Evolutionary conservation across 306 rosid genomes (phyloP).

Genomic region (Pterocarpus santalinus): DNA sequence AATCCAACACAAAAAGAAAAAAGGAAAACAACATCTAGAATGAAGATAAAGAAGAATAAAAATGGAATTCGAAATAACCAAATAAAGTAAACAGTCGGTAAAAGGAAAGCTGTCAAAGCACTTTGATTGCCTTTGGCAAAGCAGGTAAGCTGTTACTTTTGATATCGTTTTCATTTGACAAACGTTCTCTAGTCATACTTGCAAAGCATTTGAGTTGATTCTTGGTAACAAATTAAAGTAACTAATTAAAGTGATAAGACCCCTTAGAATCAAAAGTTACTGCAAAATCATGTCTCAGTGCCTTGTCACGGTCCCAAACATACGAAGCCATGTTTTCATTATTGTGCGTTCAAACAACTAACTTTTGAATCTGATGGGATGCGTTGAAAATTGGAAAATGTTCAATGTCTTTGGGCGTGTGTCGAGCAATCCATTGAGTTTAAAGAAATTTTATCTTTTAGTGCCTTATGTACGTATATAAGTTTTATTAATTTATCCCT

Average conservation of each 20-base stretch:
- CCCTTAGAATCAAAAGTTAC: slow-evolving; percentile 36
- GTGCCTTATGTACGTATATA: too few relatives aligned
- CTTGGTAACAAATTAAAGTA: slow-evolving; percentile 29
- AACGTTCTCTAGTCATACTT: slow-evolving; percentile 12
- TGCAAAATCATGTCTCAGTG: background rate
- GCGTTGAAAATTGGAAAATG: background rate
- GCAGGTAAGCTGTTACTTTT: slow-evolving; percentile 34
- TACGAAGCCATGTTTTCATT: background rate
- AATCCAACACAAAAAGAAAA: background rate
- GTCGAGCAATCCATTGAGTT: background rate
- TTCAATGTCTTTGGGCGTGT: background rate
- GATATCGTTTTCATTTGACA: slow-evolving; percentile 41
- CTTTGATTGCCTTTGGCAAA: slow-evolving; percentile 39
- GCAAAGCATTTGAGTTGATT: slow-evolving; percentile 7
- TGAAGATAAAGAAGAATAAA: background rate
- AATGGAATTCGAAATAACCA: background rate
- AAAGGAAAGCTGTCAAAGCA: slow-evolving; percentile 49
- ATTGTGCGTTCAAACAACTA: background rate
- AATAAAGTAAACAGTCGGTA: slow-evolving; percentile 22
- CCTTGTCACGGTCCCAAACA: too few relatives aligned
- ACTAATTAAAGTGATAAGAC: slow-evolving; percentile 20
- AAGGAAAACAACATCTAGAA: background rate
- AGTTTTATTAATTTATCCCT: too few relatives aligned
- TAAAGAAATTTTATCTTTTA: too few relatives aligned
- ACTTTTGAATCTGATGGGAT: background rate